phyloP scores from a whole-genome alignment of 495 filamentous ascomycete species.

The Penicillium cinerascens region DNA sequence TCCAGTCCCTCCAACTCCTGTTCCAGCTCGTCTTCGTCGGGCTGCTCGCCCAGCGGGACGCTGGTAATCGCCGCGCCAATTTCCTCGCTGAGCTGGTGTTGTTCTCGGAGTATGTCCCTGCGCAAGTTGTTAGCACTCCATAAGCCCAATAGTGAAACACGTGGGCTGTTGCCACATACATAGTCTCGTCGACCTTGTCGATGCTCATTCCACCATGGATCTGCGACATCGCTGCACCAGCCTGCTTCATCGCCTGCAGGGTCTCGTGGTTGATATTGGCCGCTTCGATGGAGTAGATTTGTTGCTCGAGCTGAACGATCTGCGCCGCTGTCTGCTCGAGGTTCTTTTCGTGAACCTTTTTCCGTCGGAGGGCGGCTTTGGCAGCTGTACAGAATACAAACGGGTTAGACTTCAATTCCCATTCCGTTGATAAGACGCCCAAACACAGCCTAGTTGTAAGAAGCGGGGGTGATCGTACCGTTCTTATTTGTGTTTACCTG shows the following conservation, averaged over 20 bases:
- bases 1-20: constrained; percentile 72
- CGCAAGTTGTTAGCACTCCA: constrained; percentile 3
- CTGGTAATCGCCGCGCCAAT: constrained; percentile 80
- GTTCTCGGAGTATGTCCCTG: constrained; percentile 91
- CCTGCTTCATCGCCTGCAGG: constrained; percentile 87
- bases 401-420: constrained; percentile 1
- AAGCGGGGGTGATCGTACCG: constrained; percentile 49
- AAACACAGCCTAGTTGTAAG: not conserved
- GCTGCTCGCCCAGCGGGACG: constrained; percentile 61
- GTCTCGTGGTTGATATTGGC: constrained; percentile 99
- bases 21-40: constrained; percentile 86
- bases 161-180: constrained; percentile 57
- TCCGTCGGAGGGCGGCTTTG: constrained; percentile 86
- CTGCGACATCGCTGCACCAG: constrained; percentile 79
- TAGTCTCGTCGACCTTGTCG: constrained; percentile 89
- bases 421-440: not conserved
- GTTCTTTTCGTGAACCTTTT: constrained; percentile 88
- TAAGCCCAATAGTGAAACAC: not conserved
- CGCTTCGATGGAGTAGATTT: constrained; percentile 94
- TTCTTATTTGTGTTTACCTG: constrained; percentile 86
- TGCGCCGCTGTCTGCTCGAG: constrained; percentile 86
- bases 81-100: constrained; percentile 88
- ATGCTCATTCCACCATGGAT: constrained; percentile 90
- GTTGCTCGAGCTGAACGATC: constrained; percentile 86
- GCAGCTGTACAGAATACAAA: constrained; percentile 59